phyloP scores from a whole-genome alignment of 2,329 filamentous ascomycete genomes.

The Penicillium sp. region DNA sequence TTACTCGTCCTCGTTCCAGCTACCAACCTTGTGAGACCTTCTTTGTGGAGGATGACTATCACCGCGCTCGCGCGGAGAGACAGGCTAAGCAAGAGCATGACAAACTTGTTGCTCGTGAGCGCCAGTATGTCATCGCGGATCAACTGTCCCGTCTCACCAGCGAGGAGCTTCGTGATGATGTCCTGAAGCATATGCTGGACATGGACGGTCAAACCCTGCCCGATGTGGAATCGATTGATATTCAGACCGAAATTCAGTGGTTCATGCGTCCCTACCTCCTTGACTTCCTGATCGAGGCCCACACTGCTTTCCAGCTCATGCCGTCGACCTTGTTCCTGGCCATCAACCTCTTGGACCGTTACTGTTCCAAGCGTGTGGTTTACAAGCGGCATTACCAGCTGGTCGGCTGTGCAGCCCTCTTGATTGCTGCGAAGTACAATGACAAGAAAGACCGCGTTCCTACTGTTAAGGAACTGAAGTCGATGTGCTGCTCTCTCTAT shows the following conservation, averaged over 20 bases:
- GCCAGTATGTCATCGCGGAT: slow-evolving; percentile 84
- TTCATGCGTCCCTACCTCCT: slow-evolving; percentile 98
- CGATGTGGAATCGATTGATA: slow-evolving; percentile 97
- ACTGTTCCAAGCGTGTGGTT: slow-evolving; percentile 95
- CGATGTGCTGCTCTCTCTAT: slow-evolving; percentile 98
- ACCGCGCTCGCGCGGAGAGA: slow-evolving; percentile 54
- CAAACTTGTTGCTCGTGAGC: slow-evolving; percentile 77
- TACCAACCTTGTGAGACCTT: slow-evolving; percentile 70
- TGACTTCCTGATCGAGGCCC: slow-evolving; percentile 96
- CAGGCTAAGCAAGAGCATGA: slow-evolving; percentile 72
- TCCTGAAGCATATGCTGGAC: slow-evolving; percentile 89
- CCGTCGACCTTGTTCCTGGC: slow-evolving; percentile 96
- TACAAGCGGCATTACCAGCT: slow-evolving; percentile 99
- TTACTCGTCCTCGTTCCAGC: slow-evolving; percentile 54
- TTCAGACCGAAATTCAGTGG: slow-evolving; percentile 99
- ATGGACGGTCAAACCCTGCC: slow-evolving; percentile 97
- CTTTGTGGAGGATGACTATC: slow-evolving; percentile 64
- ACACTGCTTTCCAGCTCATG: slow-evolving; percentile 89
- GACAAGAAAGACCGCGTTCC: slow-evolving; percentile 99
- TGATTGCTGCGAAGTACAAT: slow-evolving; percentile 98
- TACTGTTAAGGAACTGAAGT: slow-evolving; percentile 94
- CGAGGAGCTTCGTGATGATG: slow-evolving; percentile 92
- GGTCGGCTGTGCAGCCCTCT: slow-evolving; percentile 90
- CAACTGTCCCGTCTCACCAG: slow-evolving; percentile 83
- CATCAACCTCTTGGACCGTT: slow-evolving; percentile 93